These are phyloP conservation scores for Penicillium argentinense DNA, from an alignment of 495 filamentous ascomycete genomes.

Conservation along the genomic window DNA sequence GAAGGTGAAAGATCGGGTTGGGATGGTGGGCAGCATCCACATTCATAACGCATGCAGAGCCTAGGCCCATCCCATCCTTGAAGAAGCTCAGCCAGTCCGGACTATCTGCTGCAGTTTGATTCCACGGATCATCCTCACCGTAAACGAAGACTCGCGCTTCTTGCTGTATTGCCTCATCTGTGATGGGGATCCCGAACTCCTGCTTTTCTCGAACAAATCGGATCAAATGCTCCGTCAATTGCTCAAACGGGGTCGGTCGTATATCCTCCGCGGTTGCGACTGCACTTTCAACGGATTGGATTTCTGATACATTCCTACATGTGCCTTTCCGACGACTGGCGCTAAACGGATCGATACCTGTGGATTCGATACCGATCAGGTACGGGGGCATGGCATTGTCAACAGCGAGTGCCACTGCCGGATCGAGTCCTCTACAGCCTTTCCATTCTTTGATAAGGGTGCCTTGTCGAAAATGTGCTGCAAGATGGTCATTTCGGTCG, in stretches of 20 bases:
- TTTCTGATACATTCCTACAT: not conserved
- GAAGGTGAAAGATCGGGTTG: not conserved
- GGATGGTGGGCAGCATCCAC: not conserved
- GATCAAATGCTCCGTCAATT: constrained; percentile 29
- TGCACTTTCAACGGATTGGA: not conserved
- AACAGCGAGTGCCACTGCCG: constrained; percentile 57
- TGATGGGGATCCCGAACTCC: constrained; percentile 38
- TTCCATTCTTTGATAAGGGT: constrained; percentile 65
- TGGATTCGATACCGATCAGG: constrained; percentile 23
- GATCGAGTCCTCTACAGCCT: constrained; percentile 66
- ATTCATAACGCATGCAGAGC: not conserved
- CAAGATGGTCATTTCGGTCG: constrained; percentile 59
- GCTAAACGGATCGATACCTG: constrained; percentile 17
- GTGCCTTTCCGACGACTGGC: constrained; percentile 5
- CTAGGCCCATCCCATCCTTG: constrained; percentile 37
- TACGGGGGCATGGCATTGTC: constrained; percentile 65
- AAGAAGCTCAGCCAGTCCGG: constrained; percentile 56
- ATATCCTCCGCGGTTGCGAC: not conserved
- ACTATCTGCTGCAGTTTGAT: constrained; percentile 62
- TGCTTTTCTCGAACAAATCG: constrained; percentile 43
- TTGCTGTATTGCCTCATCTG: constrained; percentile 53
- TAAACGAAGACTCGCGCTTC: constrained; percentile 58
- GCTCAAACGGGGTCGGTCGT: constrained; percentile 2
- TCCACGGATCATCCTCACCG: constrained; percentile 62
- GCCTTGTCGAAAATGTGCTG: constrained; percentile 62